Evolutionary conservation across 2,329 filamentous ascomycete species (phyloP).

Genomic region (Fusarium siculi): DNA sequence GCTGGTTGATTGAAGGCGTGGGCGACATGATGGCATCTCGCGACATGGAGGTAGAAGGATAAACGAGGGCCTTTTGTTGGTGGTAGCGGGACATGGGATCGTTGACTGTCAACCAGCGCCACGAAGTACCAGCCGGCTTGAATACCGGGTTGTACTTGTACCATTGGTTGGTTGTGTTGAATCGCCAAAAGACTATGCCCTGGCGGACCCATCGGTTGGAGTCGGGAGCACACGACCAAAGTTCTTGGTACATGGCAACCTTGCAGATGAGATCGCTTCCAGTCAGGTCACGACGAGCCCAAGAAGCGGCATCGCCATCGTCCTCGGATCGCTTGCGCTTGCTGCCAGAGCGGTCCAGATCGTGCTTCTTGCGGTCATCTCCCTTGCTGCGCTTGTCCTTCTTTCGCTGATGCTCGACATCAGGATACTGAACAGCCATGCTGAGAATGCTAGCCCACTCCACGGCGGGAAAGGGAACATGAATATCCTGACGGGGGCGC

Average conservation of each 20-base stretch:
- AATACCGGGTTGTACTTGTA: conserved; percentile 60
- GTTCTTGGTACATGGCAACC: conserved; percentile 75
- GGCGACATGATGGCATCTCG: conserved; percentile 64
- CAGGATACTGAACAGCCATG: conserved; percentile 64
- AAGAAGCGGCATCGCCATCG: conserved; percentile 54
- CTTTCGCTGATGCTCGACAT: conserved; percentile 53
- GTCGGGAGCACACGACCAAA: conserved; percentile 65
- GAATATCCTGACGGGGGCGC: conserved; percentile 59
- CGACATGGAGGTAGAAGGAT: conserved; percentile 48
- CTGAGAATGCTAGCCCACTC: conserved; percentile 69
- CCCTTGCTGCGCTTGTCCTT: conserved; percentile 51
- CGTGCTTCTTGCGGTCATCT: conserved; percentile 51
- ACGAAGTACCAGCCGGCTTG: conserved; percentile 65
- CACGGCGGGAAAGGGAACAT: conserved; percentile 67
- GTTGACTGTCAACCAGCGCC: conserved; percentile 71
- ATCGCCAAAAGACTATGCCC: conserved; percentile 72
- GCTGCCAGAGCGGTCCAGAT: conserved; percentile 49
- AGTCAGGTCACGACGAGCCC: conserved; percentile 54
- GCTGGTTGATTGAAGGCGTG: conserved; percentile 60
- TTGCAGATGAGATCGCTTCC: conserved; percentile 68
- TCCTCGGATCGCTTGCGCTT: conserved; percentile 56
- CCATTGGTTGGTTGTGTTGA: conserved; percentile 64
- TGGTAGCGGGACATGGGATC: conserved; percentile 69
- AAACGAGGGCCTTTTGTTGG: conserved; percentile 59
- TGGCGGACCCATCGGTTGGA: conserved; percentile 65